Evolutionary conservation across 257 asterid species (phyloP), one percentile per base, ranked within the genome.

Genomic region (Solanum virginianum): DNA sequence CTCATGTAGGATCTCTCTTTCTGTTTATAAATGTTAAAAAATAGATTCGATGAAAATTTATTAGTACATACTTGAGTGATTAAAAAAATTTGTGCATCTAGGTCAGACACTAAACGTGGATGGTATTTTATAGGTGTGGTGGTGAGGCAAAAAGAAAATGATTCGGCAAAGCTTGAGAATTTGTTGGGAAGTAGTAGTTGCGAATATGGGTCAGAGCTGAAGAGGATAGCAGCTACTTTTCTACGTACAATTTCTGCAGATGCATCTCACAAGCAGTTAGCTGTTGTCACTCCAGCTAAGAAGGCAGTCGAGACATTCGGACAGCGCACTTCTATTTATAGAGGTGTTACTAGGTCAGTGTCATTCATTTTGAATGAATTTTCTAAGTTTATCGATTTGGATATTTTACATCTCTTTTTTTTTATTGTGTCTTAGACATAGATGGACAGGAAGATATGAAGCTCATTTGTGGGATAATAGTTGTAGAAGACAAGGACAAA

Each of bases 401-500:
- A 29, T 7, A 14, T 60, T 17, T 65, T 12, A 10, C n/a, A 14
- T 16, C 66, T 24, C 11, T 63, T 68, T 47, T 51, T 47, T 7
- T 12, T n/a, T n/a, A n/a, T n/a, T 75, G 56, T 49, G n/a, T 60
- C 84, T 49, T 15, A 85, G 98, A 85, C 98, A 95, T 77, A 92
- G 98, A 65, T 94, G 98, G 98, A 94, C 98, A 0, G 98, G 98
- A 8, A 90, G 98, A 89, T 95, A 91, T 84, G 97, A 95, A 90
- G 98, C 98, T 84, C 98, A 95, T 85, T 62, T 95, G 79, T 95
- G 98, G 98, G 98, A 95, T 60, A 95, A 94, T 74, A 93, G 93
- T 88, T 94, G 98, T 91, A 89, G 97, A 87, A 92, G 98, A 86
- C 95, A 95, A 93, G 99, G 99, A 74, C 99, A 95, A 89, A 95